Evolutionary conservation across 148 eudicot genomes (phyloP).

Genomic region (Chenopodium quinoa): DNA sequence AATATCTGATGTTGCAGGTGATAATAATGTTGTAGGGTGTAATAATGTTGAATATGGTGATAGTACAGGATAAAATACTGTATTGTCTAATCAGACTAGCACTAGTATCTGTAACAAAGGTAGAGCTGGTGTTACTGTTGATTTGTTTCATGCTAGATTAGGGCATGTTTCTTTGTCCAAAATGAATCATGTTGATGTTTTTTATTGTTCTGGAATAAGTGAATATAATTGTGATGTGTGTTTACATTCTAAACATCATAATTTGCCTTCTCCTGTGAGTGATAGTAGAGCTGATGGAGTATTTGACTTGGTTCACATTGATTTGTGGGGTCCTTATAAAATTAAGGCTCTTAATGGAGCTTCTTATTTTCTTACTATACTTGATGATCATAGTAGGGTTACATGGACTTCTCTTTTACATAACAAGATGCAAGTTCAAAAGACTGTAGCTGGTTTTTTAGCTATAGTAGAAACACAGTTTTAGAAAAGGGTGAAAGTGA

Average conservation of each 20-base stretch:
- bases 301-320: not conserved
- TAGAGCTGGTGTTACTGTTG: too few species aligned
- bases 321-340: not conserved
- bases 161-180: too few species aligned
- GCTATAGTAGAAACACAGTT: not conserved
- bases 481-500: too few species aligned
- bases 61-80: too few species aligned
- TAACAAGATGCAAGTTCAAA: not conserved
- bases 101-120: too few species aligned
- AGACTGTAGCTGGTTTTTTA: not conserved
- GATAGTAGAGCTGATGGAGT: not conserved
- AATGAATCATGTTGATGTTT: too few species aligned
- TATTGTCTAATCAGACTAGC: too few species aligned
- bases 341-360: not conserved
- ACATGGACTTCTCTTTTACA: conserved; percentile 1
- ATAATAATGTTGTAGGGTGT: too few species aligned
- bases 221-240: not conserved
- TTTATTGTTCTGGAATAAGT: too few species aligned
- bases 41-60: too few species aligned
- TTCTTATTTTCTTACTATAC: not conserved
- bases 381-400: not conserved
- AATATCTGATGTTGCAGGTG: too few species aligned
- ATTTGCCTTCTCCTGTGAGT: not conserved
- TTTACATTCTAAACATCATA: not conserved
- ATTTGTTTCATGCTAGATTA: too few species aligned